phyloP scores from a whole-genome alignment of 2,329 filamentous ascomycete genomes.

The Penicillium griseofulvum region DNA sequence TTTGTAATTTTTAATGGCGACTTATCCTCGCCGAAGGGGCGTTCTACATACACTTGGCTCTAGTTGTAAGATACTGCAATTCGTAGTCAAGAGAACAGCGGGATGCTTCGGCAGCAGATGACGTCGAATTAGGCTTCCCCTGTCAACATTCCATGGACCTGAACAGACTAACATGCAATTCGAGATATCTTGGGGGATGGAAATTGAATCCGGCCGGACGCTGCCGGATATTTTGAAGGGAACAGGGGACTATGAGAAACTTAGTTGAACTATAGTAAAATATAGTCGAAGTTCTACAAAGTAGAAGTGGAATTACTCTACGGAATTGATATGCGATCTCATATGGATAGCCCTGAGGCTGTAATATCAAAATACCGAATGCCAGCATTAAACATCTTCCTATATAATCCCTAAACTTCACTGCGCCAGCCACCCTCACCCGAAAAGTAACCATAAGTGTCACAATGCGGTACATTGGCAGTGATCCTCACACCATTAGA shows the following conservation, averaged over 20 bases:
- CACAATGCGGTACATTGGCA: conserved; percentile 9
- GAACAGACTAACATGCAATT: not conserved
- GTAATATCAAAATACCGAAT: not conserved
- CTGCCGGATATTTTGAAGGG: not conserved
- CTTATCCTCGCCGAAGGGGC: not conserved
- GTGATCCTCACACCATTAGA: conserved; percentile 9
- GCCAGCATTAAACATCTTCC: not conserved
- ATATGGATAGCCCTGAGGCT: not conserved
- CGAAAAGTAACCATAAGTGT: conserved; percentile 3
- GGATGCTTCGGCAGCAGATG: conserved; percentile 2
- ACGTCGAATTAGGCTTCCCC: not conserved
- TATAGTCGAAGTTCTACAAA: too few species aligned
- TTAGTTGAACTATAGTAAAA: not conserved
- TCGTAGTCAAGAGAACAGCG: not conserved
- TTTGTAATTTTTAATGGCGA: not conserved
- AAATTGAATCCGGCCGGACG: not conserved
- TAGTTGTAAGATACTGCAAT: not conserved
- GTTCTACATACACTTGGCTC: not conserved
- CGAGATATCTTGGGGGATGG: not conserved
- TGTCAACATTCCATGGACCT: not conserved
- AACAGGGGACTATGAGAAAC: not conserved
- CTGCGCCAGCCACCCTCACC: conserved; percentile 8
- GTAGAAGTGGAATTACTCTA: not conserved
- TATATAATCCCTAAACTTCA: not conserved
- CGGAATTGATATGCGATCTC: not conserved